phyloP scores from a whole-genome alignment of 2,329 filamentous ascomycete genomes.

The Ophioceras dolichostomum region DNA sequence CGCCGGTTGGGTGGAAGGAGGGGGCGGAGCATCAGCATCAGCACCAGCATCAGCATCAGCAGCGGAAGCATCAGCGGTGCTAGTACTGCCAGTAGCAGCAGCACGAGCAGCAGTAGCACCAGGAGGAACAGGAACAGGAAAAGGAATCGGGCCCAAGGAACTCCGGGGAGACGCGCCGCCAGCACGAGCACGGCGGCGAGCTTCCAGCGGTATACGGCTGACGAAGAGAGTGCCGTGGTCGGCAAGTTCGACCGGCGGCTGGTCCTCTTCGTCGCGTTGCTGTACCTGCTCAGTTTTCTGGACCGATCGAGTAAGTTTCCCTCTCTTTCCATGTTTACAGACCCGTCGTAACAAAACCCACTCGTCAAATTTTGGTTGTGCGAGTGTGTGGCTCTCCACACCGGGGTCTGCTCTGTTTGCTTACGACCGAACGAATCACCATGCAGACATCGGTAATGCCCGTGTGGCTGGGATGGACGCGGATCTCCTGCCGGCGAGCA shows the following conservation, averaged over 20 bases:
- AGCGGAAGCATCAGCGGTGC: neutral
- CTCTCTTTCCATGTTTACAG: neutral
- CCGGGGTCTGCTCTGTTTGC: neutral
- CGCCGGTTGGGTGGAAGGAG: too few relatives aligned
- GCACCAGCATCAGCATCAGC: too few relatives aligned
- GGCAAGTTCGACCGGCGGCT: conserved; percentile 66
- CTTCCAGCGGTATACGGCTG: conserved; percentile 33
- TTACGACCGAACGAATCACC: conserved; percentile 1
- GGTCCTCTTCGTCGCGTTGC: conserved; percentile 66
- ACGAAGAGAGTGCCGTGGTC: conserved; percentile 63
- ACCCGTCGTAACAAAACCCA: too few relatives aligned
- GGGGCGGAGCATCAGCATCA: too few relatives aligned
- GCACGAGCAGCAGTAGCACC: neutral
- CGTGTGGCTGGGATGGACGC: conserved; percentile 51
- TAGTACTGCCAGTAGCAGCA: neutral
- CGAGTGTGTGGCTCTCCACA: too few relatives aligned
- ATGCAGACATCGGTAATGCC: conserved; percentile 48
- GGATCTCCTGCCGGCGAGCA: conserved; percentile 34
- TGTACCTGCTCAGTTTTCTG: conserved; percentile 78
- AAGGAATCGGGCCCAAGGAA: too few relatives aligned
- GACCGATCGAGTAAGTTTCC: conserved; percentile 62
- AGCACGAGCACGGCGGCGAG: conserved; percentile 10
- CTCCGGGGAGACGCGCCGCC: too few relatives aligned
- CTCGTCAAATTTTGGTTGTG: too few relatives aligned
- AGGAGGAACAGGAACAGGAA: conserved; percentile 5